Evolutionary conservation across 73 alveolate genomes (phyloP).

Genomic region (Paramecium biaurelia): DNA sequence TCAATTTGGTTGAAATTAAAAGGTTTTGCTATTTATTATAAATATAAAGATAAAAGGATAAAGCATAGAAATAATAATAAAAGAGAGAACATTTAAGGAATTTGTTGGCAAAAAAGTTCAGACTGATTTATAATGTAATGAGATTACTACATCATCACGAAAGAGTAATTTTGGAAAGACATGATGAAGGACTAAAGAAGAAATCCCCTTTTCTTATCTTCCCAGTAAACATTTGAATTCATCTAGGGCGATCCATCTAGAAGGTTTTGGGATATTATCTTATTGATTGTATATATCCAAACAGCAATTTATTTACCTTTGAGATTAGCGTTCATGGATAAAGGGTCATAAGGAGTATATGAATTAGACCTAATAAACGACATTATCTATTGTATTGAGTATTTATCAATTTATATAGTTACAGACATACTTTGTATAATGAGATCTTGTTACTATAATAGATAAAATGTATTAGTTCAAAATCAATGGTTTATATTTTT

Average conservation of each 20-base stretch:
- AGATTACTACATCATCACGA: not conserved
- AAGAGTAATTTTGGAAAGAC: not conserved
- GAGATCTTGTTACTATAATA: not conserved
- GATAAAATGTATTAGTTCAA: not conserved
- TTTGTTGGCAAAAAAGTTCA: not conserved
- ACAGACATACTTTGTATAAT: not conserved
- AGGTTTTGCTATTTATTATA: conserved; percentile 20
- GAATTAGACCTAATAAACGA: not conserved
- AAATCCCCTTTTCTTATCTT: not conserved
- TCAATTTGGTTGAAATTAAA: not conserved
- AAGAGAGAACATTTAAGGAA: not conserved
- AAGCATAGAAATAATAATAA: conserved; percentile 6
- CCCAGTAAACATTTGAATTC: not conserved
- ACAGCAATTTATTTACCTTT: not conserved
- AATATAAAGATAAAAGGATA: conserved; percentile 18
- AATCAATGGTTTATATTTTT: not conserved
- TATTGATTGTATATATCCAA: not conserved
- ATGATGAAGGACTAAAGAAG: not conserved
- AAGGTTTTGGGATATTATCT: not conserved
- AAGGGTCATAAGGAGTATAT: not conserved
- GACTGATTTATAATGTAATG: not conserved
- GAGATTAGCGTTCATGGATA: conserved; percentile 14
- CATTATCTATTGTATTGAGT: not conserved
- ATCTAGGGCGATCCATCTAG: not conserved
- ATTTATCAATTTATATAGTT: not conserved